A percentile compares a stretch with the other conserved stretches of the same genome.
phyloP scores from a whole-genome alignment of 2,329 filamentous ascomycete species.

The Aspergillus sojae region DNA sequence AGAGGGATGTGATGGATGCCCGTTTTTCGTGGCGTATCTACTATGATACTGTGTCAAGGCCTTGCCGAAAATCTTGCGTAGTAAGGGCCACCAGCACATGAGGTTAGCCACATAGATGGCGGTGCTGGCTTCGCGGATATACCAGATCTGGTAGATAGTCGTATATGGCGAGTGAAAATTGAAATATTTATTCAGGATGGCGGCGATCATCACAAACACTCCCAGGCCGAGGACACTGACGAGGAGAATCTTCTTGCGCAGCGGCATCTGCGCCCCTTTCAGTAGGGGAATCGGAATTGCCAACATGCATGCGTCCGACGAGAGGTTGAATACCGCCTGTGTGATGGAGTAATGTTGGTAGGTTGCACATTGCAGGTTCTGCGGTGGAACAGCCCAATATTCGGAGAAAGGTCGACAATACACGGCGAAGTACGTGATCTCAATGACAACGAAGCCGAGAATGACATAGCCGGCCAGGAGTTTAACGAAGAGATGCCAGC shows the following conservation, averaged over 20 bases:
- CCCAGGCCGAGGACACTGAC: constrained; percentile 42
- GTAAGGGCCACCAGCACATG: constrained; percentile 34
- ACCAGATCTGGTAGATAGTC: constrained; percentile 46
- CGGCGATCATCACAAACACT: constrained; percentile 46
- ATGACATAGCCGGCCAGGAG: constrained; percentile 47
- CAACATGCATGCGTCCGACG: constrained; percentile 45
- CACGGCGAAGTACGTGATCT: constrained; percentile 52
- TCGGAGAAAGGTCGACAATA: constrained; percentile 54
- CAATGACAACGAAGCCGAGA: constrained; percentile 50
- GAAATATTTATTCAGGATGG: constrained; percentile 53
- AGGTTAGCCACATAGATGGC: constrained; percentile 54
- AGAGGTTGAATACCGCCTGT: constrained; percentile 51
- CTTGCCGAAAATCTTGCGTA: constrained; percentile 31
- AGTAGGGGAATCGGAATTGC: constrained; percentile 43
- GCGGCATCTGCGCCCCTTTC: constrained; percentile 36
- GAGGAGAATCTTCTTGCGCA: constrained; percentile 37
- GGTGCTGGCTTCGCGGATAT: constrained; percentile 45
- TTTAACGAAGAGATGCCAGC: constrained; percentile 41
- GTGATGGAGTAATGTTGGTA: constrained; percentile 46
- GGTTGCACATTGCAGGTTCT: constrained; percentile 43
- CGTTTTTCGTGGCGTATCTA: background rate
- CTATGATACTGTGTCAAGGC: background rate
- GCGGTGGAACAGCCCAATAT: constrained; percentile 52
- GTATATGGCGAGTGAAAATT: constrained; percentile 41
- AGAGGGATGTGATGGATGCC: background rate